Evolutionary conservation across 2,329 filamentous ascomycete species (phyloP).

Genomic region (Botrytis deweyae): DNA sequence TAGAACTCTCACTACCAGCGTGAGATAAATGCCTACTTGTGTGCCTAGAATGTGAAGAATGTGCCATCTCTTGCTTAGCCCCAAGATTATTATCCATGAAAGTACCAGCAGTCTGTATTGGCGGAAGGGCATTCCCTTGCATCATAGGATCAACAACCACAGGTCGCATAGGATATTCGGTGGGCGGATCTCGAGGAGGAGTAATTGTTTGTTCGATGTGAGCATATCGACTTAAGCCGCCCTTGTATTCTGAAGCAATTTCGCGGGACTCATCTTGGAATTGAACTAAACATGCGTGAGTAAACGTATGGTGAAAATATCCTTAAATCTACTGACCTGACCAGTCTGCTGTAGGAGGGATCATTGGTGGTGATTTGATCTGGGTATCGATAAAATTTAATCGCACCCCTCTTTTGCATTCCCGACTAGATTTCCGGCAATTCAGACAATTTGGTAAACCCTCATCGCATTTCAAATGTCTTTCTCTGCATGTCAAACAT

Average conservation of each 20-base stretch:
- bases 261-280: conserved; percentile 88
- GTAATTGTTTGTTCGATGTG: conserved; percentile 46
- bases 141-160: conserved; percentile 25
- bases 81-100: conserved; percentile 33
- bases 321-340: conserved; percentile 45
- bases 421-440: conserved; percentile 81
- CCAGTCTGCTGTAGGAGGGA: conserved; percentile 64
- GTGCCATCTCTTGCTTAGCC: conserved; percentile 32
- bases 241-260: conserved; percentile 87
- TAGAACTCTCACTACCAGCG: conserved; percentile 36
- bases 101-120: conserved; percentile 34
- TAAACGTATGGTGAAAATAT: background rate
- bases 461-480: conserved; percentile 82
- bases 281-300: conserved; percentile 49
- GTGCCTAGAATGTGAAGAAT: conserved; percentile 31
- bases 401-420: conserved; percentile 81
- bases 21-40: conserved; percentile 39
- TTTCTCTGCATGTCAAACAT: conserved; percentile 84
- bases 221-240: conserved; percentile 73
- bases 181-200: conserved; percentile 34
- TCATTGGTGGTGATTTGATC: conserved; percentile 63
- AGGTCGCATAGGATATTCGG: conserved; percentile 33
- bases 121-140: conserved; percentile 35
- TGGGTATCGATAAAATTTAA: conserved; percentile 90
- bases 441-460: conserved; percentile 58